These are phyloP conservation scores for Scedosporium aurantiacum DNA, from an alignment of 2,329 filamentous ascomycete genomes.

Conservation along the genomic window DNA sequence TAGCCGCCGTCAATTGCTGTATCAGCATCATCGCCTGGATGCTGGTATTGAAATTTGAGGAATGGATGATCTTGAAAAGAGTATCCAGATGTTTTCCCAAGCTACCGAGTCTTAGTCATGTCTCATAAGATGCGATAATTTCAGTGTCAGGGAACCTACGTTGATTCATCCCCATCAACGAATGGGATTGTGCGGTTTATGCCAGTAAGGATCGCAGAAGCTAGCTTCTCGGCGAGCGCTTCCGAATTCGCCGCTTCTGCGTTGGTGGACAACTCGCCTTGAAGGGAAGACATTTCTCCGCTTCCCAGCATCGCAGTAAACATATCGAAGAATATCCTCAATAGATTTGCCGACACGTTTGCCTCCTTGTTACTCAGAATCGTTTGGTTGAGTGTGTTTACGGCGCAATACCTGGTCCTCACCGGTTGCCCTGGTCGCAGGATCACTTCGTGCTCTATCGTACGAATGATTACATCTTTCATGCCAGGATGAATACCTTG, in stretches of 20 bases:
- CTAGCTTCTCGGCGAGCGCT: constrained; percentile 59
- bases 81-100: constrained; percentile 87
- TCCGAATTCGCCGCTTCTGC: constrained; percentile 51
- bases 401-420: constrained; percentile 87
- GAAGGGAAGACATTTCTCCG: constrained; percentile 25
- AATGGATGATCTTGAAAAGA: constrained; percentile 91
- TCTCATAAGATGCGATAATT: constrained; percentile 8
- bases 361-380: constrained; percentile 80
- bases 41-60: constrained; percentile 96
- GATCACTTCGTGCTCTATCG: constrained; percentile 78
- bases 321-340: constrained; percentile 85
- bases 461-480: constrained; percentile 77
- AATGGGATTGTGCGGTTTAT: constrained; percentile 96
- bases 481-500: constrained; percentile 83
- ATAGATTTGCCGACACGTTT: constrained; percentile 63
- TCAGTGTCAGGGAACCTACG: constrained; percentile 33
- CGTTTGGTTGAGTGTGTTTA: constrained; percentile 95
- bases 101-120: constrained; percentile 24
- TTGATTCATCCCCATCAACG: constrained; percentile 65
- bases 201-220: constrained; percentile 82
- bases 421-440: constrained; percentile 78
- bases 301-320: constrained; percentile 75
- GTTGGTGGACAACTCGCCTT: constrained; percentile 11
- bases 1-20: constrained; percentile 75
- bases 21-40: constrained; percentile 92